These are phyloP conservation scores for Plasmodiophora brassicae DNA, from an alignment of 208 protist genomes.

Conservation along the genomic window DNA sequence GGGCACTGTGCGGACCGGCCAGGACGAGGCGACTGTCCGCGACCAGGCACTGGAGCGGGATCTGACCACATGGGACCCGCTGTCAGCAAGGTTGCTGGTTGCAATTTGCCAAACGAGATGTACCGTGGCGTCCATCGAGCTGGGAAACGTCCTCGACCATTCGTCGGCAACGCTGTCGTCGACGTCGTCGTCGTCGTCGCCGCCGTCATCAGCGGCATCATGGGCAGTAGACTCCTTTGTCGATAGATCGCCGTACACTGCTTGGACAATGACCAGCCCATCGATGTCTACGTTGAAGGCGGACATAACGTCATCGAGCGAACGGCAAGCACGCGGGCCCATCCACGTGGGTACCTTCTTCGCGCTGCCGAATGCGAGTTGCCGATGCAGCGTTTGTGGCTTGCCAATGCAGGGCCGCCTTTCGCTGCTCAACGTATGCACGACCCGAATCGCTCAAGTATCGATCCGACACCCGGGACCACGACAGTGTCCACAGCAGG, in stretches of 20 bases:
- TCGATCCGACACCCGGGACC: not conserved
- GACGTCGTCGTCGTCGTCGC: not conserved
- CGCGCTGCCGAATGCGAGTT: not conserved
- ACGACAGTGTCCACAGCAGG: too few relatives aligned
- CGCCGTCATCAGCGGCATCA: not conserved
- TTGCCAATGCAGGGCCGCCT: not conserved
- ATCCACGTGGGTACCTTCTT: too few relatives aligned
- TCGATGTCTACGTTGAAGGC: not conserved
- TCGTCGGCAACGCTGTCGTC: not conserved
- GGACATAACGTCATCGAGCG: not conserved
- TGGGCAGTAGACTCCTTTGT: not conserved
- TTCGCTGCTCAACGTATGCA: not conserved
- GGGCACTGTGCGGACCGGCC: not conserved
- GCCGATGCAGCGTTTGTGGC: not conserved
- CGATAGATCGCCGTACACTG: slow-evolving; percentile 4
- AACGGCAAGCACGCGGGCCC: too few relatives aligned
- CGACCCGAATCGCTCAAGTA: not conserved
- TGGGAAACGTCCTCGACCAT: not conserved
- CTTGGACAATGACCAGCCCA: not conserved
- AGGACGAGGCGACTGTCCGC: not conserved
- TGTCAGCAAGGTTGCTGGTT: not conserved
- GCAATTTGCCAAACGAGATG: not conserved
- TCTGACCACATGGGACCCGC: not conserved
- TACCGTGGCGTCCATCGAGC: not conserved
- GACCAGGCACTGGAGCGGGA: not conserved